A percentile compares a stretch with the other conserved stretches of the same genome.
These are phyloP conservation scores for Tricholoma sp. DNA, from an alignment of 768 basidiomycete species.

Conservation along the genomic window DNA sequence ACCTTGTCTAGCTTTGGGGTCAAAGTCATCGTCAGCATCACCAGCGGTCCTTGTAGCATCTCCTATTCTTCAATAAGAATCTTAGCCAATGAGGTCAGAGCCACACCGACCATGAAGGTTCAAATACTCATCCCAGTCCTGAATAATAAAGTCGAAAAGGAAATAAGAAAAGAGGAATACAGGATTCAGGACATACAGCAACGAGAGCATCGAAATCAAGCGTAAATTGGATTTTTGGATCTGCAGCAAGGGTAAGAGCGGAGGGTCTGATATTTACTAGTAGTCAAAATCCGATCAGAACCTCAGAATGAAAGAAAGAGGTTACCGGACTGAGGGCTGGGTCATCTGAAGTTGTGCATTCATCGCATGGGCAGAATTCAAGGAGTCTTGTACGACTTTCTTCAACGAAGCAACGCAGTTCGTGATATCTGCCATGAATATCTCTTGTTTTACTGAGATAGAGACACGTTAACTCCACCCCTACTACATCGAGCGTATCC, in stretches of 20 bases:
- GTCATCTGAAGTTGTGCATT: constrained; percentile 65
- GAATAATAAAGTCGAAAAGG: background rate
- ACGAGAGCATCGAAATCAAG: constrained; percentile 66
- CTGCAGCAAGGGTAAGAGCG: constrained; percentile 46
- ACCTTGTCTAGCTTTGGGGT: constrained; percentile 30
- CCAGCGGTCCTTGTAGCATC: constrained; percentile 16
- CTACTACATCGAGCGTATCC: constrained; percentile 33
- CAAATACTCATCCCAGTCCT: constrained; percentile 61
- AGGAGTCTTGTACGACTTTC: constrained; percentile 64
- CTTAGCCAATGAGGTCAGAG: constrained; percentile 3
- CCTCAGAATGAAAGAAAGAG: background rate
- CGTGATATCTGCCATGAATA: constrained; percentile 76
- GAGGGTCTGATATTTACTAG: constrained; percentile 32
- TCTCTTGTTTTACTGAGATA: constrained; percentile 71
- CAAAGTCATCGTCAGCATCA: constrained; percentile 45
- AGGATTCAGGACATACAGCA: constrained; percentile 36
- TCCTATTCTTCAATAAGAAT: constrained; percentile 1
- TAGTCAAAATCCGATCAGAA: background rate
- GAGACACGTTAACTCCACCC: constrained; percentile 3
- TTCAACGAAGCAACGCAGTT: constrained; percentile 73
- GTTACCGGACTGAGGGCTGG: constrained; percentile 60
- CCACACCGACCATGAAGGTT: constrained; percentile 36
- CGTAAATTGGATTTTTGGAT: constrained; percentile 43
- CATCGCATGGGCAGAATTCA: constrained; percentile 39
- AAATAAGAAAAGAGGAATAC: background rate